A percentile compares a stretch with the other conserved stretches of the same genome.
Conservation (phyloP, 176 grass and related monocot genomes). For the Hordeum vulgare region DNA sequence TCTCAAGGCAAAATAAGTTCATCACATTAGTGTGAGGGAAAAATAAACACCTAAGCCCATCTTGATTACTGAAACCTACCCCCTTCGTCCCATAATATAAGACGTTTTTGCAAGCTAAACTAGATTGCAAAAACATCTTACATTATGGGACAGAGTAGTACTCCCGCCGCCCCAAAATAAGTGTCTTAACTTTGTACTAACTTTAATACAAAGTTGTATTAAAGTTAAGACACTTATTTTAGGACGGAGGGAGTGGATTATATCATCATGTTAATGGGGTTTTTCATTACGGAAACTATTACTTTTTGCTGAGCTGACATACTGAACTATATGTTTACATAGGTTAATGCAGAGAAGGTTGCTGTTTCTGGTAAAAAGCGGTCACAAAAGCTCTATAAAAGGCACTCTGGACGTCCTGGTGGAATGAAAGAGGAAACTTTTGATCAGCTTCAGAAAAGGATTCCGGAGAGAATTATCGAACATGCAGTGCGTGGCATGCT, state of each 20-base stretch:
- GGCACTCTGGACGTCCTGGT: slow-evolving; percentile 93
- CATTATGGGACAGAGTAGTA: too few species aligned
- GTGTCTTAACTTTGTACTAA: too few species aligned
- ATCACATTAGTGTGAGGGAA: neutral
- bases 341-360: slow-evolving; percentile 98
- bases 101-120: too few species aligned
- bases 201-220: too few species aligned
- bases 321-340: slow-evolving; percentile 25
- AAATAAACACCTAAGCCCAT: neutral
- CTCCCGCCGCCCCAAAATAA: too few species aligned
- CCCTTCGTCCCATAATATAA: too few species aligned
- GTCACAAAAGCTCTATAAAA: slow-evolving; percentile 86
- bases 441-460: slow-evolving; percentile 96
- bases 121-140: too few species aligned
- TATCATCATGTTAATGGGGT: neutral
- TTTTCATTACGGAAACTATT: neutral
- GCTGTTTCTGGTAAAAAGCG: slow-evolving; percentile 94
- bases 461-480: slow-evolving; percentile 94
- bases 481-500: slow-evolving; percentile 97
- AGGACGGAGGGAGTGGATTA: too few species aligned
- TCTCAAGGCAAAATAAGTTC: neutral
- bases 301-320: neutral
- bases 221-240: too few species aligned
- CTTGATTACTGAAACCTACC: neutral
- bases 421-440: slow-evolving; percentile 96